Evolutionary conservation across 495 filamentous ascomycete genomes (phyloP), one percentile per base, ranked within the genome.

Genomic region (Penicillium chermesinum): DNA sequence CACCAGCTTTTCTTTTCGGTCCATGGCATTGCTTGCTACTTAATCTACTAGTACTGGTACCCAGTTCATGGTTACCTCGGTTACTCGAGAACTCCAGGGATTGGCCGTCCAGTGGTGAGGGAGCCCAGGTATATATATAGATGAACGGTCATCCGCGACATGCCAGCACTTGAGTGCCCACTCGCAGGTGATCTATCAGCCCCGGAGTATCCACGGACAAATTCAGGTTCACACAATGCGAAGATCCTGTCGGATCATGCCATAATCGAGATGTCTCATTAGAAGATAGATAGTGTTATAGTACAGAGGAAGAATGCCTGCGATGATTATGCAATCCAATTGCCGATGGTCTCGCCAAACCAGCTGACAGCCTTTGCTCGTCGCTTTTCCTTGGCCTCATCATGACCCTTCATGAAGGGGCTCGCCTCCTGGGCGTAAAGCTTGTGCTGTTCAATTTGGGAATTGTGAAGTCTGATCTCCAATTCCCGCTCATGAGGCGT

Each of bases 381-480:
- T 52, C 86, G 68, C 51, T 77, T 74, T 36, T 69, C 59, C 44
- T 81, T 73, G 36, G 78, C 76, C 51, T 78, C 71, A 0, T 76
- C 77, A 55, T 85, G 76, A 46, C 76, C 63, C 54, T 79, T 65
- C 62, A 80, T 77, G 22, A 85, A 66, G 3, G 70, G 68, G 16
- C 70, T 64, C 19, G 86, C 68, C 51, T 73, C 66, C 27, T 73
- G 54, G 18, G 71, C 75, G 51, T 84, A 73, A 35, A 80, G 58
- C 15, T 73, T 71, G 44, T 73, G 80, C 34, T 80, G 79, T 48
- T 75, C 72, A 38, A 79, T 59, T 46, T 88, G 81, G 16, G 78
- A 79, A 50, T 76, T 67, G 44, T 86, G 69, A 8, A 83, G 77
- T 55, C 75, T 68, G 47, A 85, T 82, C 55, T 89, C 85, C 20